Conservation (phyloP, 495 filamentous ascomycete species). For the Penicillium nucicola region DNA sequence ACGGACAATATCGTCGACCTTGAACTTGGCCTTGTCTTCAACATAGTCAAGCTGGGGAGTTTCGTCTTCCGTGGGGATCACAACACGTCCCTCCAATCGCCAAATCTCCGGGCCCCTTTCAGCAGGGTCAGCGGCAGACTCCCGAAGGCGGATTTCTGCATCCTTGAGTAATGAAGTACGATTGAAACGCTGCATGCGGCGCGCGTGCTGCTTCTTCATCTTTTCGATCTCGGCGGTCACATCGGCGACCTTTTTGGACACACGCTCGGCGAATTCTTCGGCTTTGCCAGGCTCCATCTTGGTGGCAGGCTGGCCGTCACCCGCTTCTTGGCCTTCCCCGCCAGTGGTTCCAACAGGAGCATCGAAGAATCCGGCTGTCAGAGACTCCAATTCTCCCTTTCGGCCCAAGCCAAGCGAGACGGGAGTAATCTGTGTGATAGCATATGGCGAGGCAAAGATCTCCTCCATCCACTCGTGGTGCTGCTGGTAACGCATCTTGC, state of each 20-base stretch:
- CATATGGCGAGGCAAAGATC: constrained; percentile 83
- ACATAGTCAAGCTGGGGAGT: constrained; percentile 30
- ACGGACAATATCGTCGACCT: constrained; percentile 58
- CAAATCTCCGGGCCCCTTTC: constrained; percentile 56
- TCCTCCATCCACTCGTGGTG: constrained; percentile 99
- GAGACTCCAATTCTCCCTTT: constrained; percentile 74
- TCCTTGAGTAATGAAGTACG: constrained; percentile 59
- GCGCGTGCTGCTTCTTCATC: constrained; percentile 74
- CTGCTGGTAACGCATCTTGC: constrained; percentile 77
- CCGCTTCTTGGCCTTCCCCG: constrained; percentile 33
- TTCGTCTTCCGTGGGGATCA: constrained; percentile 47
- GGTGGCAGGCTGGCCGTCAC: constrained; percentile 51
- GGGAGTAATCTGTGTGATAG: constrained; percentile 77
- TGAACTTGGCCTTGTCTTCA: constrained; percentile 47
- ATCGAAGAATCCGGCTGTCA: constrained; percentile 80
- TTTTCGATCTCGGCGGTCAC: constrained; percentile 76
- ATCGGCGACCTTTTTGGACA: constrained; percentile 58
- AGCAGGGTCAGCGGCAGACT: constrained; percentile 48
- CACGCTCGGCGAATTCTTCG: constrained; percentile 74
- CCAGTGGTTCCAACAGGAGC: constrained; percentile 41
- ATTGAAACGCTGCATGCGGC: constrained; percentile 69
- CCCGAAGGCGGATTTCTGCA: constrained; percentile 56
- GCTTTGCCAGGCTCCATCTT: constrained; percentile 65
- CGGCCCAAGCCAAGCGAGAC: constrained; percentile 83
- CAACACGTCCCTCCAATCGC: constrained; percentile 59